Conservation (phyloP, 2,329 filamentous ascomycete genomes). For the Curvularia spicifera region DNA sequence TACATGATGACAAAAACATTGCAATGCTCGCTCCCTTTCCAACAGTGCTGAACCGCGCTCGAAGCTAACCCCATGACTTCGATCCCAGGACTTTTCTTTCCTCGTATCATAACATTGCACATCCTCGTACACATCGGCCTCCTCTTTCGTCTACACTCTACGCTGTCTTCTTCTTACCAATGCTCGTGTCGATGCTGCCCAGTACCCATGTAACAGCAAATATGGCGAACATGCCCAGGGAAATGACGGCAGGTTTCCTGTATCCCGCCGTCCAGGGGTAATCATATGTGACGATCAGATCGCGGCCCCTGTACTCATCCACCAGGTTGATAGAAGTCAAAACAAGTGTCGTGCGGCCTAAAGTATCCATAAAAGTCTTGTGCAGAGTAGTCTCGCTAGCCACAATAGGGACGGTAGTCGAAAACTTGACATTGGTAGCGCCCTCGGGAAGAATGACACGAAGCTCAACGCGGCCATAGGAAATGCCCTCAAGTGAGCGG, state of each 20-base stretch:
- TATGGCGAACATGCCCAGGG: conserved; percentile 72
- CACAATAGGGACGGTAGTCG: conserved; percentile 74
- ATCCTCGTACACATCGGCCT: conserved; percentile 1
- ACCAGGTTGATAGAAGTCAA: conserved; percentile 86
- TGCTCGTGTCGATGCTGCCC: conserved; percentile 80
- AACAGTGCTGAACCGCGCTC: conserved; percentile 11
- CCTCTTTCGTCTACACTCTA: conserved; percentile 15
- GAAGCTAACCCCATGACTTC: not conserved
- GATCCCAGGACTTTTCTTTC: not conserved
- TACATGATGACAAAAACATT: conserved; percentile 22
- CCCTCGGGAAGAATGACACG: conserved; percentile 91
- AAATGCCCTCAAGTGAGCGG: conserved; percentile 81
- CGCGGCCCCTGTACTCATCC: conserved; percentile 84
- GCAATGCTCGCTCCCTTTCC: conserved; percentile 4
- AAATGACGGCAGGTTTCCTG: conserved; percentile 85
- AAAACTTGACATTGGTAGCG: conserved; percentile 80
- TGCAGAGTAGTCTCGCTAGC: conserved; percentile 68
- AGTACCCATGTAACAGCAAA: conserved; percentile 78
- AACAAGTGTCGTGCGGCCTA: conserved; percentile 82
- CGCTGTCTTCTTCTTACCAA: conserved; percentile 63
- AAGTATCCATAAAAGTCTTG: conserved; percentile 91
- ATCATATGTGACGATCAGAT: conserved; percentile 87
- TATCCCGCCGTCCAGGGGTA: conserved; percentile 76
- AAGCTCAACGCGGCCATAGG: conserved; percentile 81
- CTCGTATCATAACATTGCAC: conserved; percentile 2